Evolutionary conservation across 371 early-diverging fungal species (phyloP).

Genomic region (Mucor indicus): DNA sequence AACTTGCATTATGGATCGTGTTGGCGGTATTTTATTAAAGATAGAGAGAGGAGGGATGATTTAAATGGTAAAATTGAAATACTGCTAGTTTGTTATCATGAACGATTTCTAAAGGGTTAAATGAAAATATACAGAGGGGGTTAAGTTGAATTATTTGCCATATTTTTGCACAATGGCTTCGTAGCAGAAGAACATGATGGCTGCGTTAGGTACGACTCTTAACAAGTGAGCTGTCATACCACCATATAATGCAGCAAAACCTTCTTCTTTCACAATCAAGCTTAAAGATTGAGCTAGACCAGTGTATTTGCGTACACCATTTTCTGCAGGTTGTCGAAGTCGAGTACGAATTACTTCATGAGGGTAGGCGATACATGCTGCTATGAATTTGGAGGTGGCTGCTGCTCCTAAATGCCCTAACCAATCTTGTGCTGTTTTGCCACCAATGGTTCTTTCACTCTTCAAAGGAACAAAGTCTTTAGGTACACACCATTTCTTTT

Average conservation of each 20-base stretch:
- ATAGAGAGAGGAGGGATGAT: too few relatives aligned
- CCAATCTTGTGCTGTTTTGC: constrained; percentile 52
- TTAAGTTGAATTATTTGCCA: constrained; percentile 20
- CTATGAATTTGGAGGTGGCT: constrained; percentile 83
- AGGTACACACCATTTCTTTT: constrained; percentile 38
- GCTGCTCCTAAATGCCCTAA: constrained; percentile 81
- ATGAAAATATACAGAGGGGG: too few relatives aligned
- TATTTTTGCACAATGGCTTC: constrained; percentile 73
- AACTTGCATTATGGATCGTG: too few relatives aligned
- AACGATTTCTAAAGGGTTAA: too few relatives aligned
- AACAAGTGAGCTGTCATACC: constrained; percentile 93
- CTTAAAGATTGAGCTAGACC: constrained; percentile 73
- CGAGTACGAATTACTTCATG: constrained; percentile 72
- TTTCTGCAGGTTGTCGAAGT: constrained; percentile 72
- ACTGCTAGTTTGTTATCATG: too few relatives aligned
- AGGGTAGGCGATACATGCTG: constrained; percentile 85
- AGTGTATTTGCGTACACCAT: constrained; percentile 64
- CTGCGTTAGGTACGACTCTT: constrained; percentile 94
- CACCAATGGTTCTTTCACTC: constrained; percentile 20
- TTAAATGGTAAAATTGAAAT: too few relatives aligned
- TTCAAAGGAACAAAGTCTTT: too few relatives aligned
- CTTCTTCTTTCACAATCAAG: constrained; percentile 80
- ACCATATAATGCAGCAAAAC: constrained; percentile 83
- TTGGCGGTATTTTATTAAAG: too few relatives aligned
- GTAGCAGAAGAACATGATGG: constrained; percentile 92